Evolutionary conservation across 1,284 basidiomycete species (phyloP).

Genomic region (Austroboletus novae-zelandiae): DNA sequence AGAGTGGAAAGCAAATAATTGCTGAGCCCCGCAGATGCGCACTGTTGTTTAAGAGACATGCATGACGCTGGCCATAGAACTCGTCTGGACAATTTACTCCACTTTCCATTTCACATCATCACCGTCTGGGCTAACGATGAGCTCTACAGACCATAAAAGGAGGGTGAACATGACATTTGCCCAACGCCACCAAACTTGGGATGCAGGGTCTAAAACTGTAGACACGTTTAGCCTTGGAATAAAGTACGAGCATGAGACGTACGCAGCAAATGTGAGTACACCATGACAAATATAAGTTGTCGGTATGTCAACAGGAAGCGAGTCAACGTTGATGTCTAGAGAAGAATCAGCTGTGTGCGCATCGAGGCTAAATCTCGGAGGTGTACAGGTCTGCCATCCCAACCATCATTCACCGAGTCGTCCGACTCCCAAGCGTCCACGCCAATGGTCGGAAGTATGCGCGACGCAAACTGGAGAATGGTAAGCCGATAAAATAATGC

Average conservation of each 20-base stretch:
- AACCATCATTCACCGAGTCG: slow-evolving; percentile 57
- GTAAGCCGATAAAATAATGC: slow-evolving; percentile 81
- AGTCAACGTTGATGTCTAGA: slow-evolving; percentile 71
- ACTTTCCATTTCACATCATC: slow-evolving; percentile 76
- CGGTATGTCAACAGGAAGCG: slow-evolving; percentile 75
- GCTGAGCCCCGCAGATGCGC: slow-evolving; percentile 14
- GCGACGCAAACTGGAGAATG: slow-evolving; percentile 83
- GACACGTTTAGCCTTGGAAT: neutral
- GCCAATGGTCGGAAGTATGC: slow-evolving; percentile 80
- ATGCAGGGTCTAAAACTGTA: slow-evolving; percentile 76
- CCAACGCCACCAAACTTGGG: slow-evolving; percentile 88
- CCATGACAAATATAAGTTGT: slow-evolving; percentile 79
- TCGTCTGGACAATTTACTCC: slow-evolving; percentile 44
- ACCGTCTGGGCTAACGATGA: slow-evolving; percentile 75
- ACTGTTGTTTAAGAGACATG: slow-evolving; percentile 8
- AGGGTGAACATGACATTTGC: slow-evolving; percentile 84
- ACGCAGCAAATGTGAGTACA: slow-evolving; percentile 81
- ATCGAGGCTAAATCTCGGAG: slow-evolving; percentile 1
- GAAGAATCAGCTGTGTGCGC: slow-evolving; percentile 8
- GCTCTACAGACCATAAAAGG: slow-evolving; percentile 76
- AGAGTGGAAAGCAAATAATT: slow-evolving; percentile 71
- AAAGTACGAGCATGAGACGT: slow-evolving; percentile 30
- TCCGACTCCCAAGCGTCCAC: slow-evolving; percentile 77
- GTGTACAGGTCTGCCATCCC: slow-evolving; percentile 70
- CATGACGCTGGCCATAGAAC: slow-evolving; percentile 8